Percentiles rank a stretch among this genome's conserved stretches.
These are phyloP conservation scores for Colletotrichum spinosum DNA, from an alignment of 2,329 filamentous ascomycete genomes.

Conservation along the genomic window DNA sequence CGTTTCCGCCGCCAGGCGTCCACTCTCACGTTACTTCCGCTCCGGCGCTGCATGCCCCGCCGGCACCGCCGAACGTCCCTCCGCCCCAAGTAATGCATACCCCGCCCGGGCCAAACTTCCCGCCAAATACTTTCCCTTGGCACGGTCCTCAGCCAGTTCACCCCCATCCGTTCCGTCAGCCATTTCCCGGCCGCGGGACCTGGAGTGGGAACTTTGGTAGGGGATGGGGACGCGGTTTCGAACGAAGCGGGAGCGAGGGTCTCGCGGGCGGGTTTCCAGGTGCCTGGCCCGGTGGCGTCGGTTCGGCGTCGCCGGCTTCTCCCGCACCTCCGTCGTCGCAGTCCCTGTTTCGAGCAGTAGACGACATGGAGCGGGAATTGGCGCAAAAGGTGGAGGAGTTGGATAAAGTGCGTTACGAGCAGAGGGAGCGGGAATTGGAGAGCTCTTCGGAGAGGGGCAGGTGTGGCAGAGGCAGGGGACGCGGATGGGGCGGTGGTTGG, in stretches of 20 bases:
- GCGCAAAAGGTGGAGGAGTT: constrained; percentile 34
- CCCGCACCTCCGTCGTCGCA: constrained; percentile 21
- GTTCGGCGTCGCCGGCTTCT: constrained; percentile 3
- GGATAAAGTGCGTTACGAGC: constrained; percentile 23
- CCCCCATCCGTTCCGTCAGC: background rate
- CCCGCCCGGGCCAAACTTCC: constrained; percentile 2
- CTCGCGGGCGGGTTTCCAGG: constrained; percentile 12
- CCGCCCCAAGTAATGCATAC: background rate
- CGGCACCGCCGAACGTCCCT: constrained; percentile 5
- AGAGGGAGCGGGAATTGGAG: constrained; percentile 25
- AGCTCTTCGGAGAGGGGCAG: constrained; percentile 15
- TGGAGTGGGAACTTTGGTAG: constrained; percentile 27
- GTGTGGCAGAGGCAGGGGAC: constrained; percentile 32
- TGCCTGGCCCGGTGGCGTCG: constrained; percentile 12
- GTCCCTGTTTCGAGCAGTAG: constrained; percentile 16
- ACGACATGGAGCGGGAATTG: constrained; percentile 20
- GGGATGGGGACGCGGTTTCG: constrained; percentile 13
- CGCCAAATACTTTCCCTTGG: constrained; percentile 13
- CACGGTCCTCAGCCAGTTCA: background rate
- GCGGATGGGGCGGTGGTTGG: background rate
- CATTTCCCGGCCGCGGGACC: background rate
- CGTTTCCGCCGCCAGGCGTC: constrained; percentile 18
- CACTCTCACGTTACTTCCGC: constrained; percentile 10
- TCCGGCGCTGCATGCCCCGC: constrained; percentile 9
- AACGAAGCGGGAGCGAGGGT: background rate